A percentile compares a stretch with the other conserved stretches of the same genome.
phyloP scores from a whole-genome alignment of 1,284 basidiomycete species.

The Amylostereum chailletii region DNA sequence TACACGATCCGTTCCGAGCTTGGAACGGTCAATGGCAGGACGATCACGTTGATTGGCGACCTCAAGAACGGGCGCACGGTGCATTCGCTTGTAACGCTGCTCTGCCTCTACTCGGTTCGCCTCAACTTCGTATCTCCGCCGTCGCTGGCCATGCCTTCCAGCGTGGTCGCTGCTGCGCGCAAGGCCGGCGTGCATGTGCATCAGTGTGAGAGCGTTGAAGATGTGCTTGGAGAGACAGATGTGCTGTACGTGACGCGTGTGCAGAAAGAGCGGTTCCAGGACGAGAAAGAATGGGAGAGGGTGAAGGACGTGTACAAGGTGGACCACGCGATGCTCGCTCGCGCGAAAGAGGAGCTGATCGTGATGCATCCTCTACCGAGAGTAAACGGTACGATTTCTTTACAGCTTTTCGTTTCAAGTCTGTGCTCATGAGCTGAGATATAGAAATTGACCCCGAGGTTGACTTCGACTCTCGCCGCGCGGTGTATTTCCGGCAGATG shows the following conservation, averaged over 20 bases:
- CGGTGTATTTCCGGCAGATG: conserved; percentile 99
- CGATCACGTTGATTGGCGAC: conserved; percentile 92
- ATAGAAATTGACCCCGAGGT: conserved; percentile 96
- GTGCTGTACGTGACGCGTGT: conserved; percentile 96
- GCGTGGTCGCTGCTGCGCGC: conserved; percentile 75
- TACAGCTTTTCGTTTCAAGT: background rate
- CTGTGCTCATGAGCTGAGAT: background rate
- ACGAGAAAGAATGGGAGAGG: conserved; percentile 76
- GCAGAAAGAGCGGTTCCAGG: conserved; percentile 91
- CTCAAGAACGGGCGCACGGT: conserved; percentile 98
- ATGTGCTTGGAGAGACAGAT: conserved; percentile 89
- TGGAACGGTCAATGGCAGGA: conserved; percentile 95
- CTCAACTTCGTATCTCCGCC: conserved; percentile 95
- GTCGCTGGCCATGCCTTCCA: conserved; percentile 87
- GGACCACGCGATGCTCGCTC: conserved; percentile 86
- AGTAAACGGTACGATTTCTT: conserved; percentile 63
- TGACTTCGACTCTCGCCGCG: conserved; percentile 90
- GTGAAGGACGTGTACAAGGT: conserved; percentile 93
- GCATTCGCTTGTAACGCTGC: conserved; percentile 89
- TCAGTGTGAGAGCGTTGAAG: conserved; percentile 82
- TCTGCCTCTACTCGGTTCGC: conserved; percentile 89
- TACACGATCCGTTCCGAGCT: conserved; percentile 98
- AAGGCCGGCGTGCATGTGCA: conserved; percentile 77
- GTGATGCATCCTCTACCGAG: conserved; percentile 98
- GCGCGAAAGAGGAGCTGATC: conserved; percentile 94